A percentile compares a stretch with the other conserved stretches of the same genome.
phyloP scores from a whole-genome alignment of 2,329 filamentous ascomycete genomes.

The Colletotrichum simmondsii region DNA sequence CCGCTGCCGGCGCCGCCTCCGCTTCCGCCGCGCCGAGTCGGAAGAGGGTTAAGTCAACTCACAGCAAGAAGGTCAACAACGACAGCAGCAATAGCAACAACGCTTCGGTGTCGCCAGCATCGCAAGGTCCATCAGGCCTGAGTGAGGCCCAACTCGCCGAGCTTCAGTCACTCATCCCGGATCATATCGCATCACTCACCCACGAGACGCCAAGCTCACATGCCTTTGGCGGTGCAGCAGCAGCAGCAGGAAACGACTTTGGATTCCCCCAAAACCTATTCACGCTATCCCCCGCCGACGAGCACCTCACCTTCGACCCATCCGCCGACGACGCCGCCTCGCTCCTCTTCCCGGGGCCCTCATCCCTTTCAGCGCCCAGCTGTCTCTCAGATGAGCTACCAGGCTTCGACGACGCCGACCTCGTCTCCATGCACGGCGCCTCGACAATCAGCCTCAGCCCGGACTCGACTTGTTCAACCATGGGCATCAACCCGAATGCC shows the following conservation, averaged over 20 bases:
- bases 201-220: not conserved
- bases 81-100: not conserved
- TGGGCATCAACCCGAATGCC: not conserved
- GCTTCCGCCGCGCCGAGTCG: not conserved
- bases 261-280: not conserved
- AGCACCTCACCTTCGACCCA: not conserved
- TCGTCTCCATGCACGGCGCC: not conserved
- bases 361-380: not conserved
- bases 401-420: not conserved
- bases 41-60: constrained; percentile 12
- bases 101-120: not conserved
- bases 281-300: not conserved
- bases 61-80: not conserved
- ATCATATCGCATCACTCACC: not conserved
- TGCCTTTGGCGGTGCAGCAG: not conserved
- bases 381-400: not conserved
- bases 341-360: not conserved
- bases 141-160: not conserved
- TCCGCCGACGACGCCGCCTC: not conserved
- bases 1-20: too few relatives aligned
- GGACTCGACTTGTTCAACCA: not conserved
- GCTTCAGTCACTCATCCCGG: not conserved
- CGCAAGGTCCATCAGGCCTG: not conserved
- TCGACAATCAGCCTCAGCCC: not conserved
- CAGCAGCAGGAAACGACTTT: not conserved